These are phyloP conservation scores for Penicillium riverlandense DNA, from an alignment of 495 filamentous ascomycete species.

Conservation along the genomic window DNA sequence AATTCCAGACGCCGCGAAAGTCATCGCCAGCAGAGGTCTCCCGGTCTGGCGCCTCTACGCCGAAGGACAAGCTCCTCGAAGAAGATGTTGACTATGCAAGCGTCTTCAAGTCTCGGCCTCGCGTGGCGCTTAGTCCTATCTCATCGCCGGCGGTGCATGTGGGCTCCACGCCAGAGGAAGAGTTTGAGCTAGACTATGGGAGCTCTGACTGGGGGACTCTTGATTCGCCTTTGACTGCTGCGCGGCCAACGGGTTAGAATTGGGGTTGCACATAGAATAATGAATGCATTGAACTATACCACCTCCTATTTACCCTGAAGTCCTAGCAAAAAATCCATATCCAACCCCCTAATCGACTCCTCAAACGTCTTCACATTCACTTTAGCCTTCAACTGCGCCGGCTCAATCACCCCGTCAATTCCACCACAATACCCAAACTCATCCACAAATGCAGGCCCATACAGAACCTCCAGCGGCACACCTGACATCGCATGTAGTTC, in stretches of 20 bases:
- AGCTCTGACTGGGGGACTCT: slow-evolving; percentile 8
- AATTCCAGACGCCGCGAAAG: slow-evolving; percentile 51
- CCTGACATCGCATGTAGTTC: too few species aligned
- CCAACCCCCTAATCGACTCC: too few species aligned
- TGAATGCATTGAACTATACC: too few species aligned
- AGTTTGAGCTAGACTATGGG: slow-evolving; percentile 23
- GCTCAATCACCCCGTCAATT: too few species aligned
- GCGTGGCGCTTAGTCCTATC: slow-evolving; percentile 68
- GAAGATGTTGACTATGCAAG: slow-evolving; percentile 73
- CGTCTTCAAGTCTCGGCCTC: slow-evolving; percentile 80
- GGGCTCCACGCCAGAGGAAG: slow-evolving; percentile 16
- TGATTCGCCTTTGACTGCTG: slow-evolving; percentile 15
- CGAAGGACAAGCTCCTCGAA: slow-evolving; percentile 52
- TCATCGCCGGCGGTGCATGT: slow-evolving; percentile 49
- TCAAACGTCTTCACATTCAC: too few species aligned
- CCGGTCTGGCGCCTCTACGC: slow-evolving; percentile 33
- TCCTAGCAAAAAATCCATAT: too few species aligned
- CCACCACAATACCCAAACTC: too few species aligned
- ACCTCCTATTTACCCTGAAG: too few species aligned
- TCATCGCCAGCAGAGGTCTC: background rate
- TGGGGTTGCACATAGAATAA: background rate
- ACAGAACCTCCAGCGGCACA: too few species aligned
- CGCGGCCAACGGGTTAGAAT: background rate
- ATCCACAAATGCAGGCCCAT: too few species aligned
- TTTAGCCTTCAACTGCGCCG: too few species aligned